A percentile compares a stretch with the other conserved stretches of the same genome.
Evolutionary conservation across 2,329 filamentous ascomycete genomes (phyloP).

Genomic region (Curvularia sp.): DNA sequence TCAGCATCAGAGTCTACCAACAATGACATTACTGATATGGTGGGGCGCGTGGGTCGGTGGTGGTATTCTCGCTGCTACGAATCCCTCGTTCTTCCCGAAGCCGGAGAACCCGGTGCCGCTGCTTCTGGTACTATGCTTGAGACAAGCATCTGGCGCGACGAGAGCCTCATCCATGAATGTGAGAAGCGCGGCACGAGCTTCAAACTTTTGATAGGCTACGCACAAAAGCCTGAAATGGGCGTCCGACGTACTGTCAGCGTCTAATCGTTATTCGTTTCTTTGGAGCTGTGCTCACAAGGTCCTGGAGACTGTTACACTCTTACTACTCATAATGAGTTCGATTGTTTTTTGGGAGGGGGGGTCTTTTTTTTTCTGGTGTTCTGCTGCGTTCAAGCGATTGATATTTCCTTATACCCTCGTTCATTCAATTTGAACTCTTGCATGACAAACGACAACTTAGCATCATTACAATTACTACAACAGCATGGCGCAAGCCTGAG

Average conservation of each 20-base stretch:
- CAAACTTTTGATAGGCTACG: conserved; percentile 89
- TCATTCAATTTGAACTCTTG: conserved; percentile 24
- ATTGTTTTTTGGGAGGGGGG: conserved; percentile 12
- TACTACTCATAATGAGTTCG: conserved; percentile 24
- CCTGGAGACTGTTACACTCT: conserved; percentile 32
- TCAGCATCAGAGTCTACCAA: conserved; percentile 62
- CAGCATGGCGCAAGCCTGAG: conserved; percentile 36
- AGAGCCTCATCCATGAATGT: conserved; percentile 78
- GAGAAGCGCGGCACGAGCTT: conserved; percentile 86
- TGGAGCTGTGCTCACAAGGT: conserved; percentile 45
- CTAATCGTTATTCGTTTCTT: conserved; percentile 39
- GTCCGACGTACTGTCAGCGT: conserved; percentile 59
- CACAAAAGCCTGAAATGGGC: conserved; percentile 72
- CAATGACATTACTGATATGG: conserved; percentile 89
- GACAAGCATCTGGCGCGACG: conserved; percentile 81
- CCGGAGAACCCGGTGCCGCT: conserved; percentile 41
- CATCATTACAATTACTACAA: conserved; percentile 28
- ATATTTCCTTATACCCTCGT: conserved; percentile 46
- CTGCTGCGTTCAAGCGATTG: conserved; percentile 49
- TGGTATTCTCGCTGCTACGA: conserved; percentile 97
- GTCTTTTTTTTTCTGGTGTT: conserved; percentile 17
- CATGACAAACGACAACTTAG: conserved; percentile 40
- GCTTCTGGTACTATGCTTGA: conserved; percentile 51
- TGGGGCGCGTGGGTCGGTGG: conserved; percentile 90
- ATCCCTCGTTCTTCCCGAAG: conserved; percentile 60